These are phyloP conservation scores for Cryptococcus sp. DNA, from an alignment of 1,284 basidiomycete species.

Conservation along the genomic window DNA sequence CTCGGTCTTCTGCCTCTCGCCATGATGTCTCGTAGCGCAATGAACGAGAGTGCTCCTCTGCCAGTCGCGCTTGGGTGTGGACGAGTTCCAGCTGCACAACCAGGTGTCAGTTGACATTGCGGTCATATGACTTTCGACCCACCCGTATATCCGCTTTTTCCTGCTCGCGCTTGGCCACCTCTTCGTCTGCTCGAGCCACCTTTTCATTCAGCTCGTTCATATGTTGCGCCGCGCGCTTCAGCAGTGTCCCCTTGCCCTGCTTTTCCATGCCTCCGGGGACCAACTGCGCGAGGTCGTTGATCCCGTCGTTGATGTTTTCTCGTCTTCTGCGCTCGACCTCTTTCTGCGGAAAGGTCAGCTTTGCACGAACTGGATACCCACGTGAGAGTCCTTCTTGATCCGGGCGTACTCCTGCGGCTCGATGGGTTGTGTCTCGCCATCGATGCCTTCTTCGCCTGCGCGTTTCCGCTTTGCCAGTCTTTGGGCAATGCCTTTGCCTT, in stretches of 20 bases:
- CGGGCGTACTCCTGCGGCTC: conserved; percentile 33
- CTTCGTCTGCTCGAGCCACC: conserved; percentile 23
- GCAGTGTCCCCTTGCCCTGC: conserved; percentile 42
- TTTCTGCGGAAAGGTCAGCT: conserved; percentile 63
- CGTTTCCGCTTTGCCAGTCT: conserved; percentile 8
- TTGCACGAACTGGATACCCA: conserved; percentile 20
- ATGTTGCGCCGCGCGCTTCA: conserved; percentile 40
- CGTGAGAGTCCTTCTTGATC: conserved; percentile 50
- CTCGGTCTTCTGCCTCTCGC: conserved; percentile 48
- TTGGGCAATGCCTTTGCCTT: conserved; percentile 10
- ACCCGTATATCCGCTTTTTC: conserved; percentile 33
- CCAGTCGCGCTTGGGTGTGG: conserved; percentile 20
- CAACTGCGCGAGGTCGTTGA: conserved; percentile 85
- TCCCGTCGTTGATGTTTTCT: conserved; percentile 93
- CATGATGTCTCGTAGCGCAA: conserved; percentile 42
- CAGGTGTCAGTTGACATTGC: background rate
- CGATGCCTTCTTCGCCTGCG: conserved; percentile 5
- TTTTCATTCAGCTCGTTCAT: conserved; percentile 30
- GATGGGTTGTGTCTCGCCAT: conserved; percentile 25
- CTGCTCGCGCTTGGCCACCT: conserved; percentile 24
- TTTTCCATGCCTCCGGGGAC: conserved; percentile 69
- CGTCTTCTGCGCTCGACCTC: conserved; percentile 92
- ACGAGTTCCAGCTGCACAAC: conserved; percentile 28
- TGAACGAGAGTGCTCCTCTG: conserved; percentile 37
- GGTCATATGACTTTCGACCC: background rate